Percentiles rank a stretch among this genome's conserved stretches.
Conservation (phyloP, 2,329 filamentous ascomycete species). For the Cladosporium sp. region DNA sequence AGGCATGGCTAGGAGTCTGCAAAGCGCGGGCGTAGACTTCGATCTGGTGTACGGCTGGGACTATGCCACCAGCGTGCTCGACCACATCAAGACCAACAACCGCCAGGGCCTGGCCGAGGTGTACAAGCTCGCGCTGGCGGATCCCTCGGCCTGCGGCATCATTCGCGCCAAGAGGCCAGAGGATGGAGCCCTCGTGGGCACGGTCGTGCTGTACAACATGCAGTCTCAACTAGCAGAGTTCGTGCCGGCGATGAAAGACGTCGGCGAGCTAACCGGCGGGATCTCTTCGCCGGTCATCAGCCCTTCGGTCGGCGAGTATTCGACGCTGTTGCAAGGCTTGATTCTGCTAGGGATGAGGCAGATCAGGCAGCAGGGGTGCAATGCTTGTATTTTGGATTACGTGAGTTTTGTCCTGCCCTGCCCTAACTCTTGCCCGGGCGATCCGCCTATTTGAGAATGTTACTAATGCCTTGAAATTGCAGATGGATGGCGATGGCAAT, state of each 20-base stretch:
- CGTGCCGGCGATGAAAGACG: slow-evolving; percentile 67
- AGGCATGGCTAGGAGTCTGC: slow-evolving; percentile 72
- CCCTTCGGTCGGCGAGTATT: slow-evolving; percentile 66
- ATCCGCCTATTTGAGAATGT: neutral
- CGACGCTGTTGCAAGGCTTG: slow-evolving; percentile 74
- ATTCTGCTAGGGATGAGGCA: slow-evolving; percentile 80
- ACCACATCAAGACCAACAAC: slow-evolving; percentile 72
- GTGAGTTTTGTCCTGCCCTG: slow-evolving; percentile 55
- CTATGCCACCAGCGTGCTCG: slow-evolving; percentile 71
- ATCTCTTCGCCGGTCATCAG: slow-evolving; percentile 80
- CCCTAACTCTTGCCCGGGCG: slow-evolving; percentile 1
- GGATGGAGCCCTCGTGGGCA: slow-evolving; percentile 71
- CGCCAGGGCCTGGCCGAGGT: slow-evolving; percentile 78
- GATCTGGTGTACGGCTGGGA: slow-evolving; percentile 81
- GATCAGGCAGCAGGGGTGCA: slow-evolving; percentile 75
- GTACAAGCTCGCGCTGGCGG: slow-evolving; percentile 73
- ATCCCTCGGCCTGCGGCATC: slow-evolving; percentile 73
- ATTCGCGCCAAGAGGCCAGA: slow-evolving; percentile 75
- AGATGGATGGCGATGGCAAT: slow-evolving; percentile 72
- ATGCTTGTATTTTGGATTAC: slow-evolving; percentile 75
- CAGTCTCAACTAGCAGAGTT: slow-evolving; percentile 68
- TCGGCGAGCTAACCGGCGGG: slow-evolving; percentile 65
- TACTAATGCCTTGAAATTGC: slow-evolving; percentile 23
- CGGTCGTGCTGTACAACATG: slow-evolving; percentile 75
- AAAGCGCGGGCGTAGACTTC: slow-evolving; percentile 73